Conservation (phyloP, 2,329 filamentous ascomycete species). For the Cladosporium halotolerans region DNA sequence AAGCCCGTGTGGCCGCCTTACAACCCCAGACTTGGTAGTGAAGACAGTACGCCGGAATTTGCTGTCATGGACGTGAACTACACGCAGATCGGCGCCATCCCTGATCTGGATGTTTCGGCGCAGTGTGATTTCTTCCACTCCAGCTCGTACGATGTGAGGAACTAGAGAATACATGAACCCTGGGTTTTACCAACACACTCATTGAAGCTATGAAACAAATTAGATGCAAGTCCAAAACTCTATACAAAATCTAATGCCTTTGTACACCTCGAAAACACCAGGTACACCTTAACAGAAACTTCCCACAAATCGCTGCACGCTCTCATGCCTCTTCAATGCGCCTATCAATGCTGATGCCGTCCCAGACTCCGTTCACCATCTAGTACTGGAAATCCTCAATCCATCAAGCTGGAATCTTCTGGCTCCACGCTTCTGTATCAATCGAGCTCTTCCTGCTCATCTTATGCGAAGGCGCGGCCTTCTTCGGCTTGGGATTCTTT, state of each 20-base stretch:
- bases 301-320: too few relatives aligned
- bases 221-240: too few relatives aligned
- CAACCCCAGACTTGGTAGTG: slow-evolving; percentile 7
- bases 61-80: slow-evolving; percentile 21
- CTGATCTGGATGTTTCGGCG: slow-evolving; percentile 18
- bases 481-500: background rate
- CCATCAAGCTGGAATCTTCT: background rate
- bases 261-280: too few relatives aligned
- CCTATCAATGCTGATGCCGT: too few relatives aligned
- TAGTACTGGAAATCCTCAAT: too few relatives aligned
- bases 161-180: slow-evolving; percentile 1
- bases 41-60: slow-evolving; percentile 11
- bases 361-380: too few relatives aligned
- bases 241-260: too few relatives aligned
- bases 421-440: slow-evolving; percentile 9
- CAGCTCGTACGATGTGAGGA: slow-evolving; percentile 21
- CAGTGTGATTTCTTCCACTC: slow-evolving; percentile 23
- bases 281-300: too few relatives aligned
- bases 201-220: too few relatives aligned
- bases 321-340: too few relatives aligned
- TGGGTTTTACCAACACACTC: too few relatives aligned
- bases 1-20: slow-evolving; percentile 29
- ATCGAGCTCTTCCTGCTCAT: slow-evolving; percentile 10
- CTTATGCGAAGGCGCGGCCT: background rate
- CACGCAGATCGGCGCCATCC: slow-evolving; percentile 18